Conservation (phyloP, 176 grass and related monocot genomes). For the Puya raimondii region DNA sequence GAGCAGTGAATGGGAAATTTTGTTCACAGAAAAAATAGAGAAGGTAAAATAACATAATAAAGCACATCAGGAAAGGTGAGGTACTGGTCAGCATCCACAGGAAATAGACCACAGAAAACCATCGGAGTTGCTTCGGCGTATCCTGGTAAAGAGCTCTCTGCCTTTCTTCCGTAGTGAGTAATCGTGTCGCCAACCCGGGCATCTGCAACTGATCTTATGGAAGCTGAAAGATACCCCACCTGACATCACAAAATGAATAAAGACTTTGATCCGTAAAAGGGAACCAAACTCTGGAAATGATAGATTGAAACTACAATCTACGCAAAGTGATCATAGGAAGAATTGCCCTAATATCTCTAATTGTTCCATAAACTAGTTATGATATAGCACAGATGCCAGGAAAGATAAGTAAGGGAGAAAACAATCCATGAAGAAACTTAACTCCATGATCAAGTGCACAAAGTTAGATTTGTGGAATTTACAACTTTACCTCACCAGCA, state of each 20-base stretch:
- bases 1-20: neutral
- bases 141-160: constrained; percentile 65
- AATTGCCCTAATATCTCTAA: too few species aligned
- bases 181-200: constrained; percentile 94
- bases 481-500: constrained; percentile 73
- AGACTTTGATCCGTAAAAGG: too few species aligned
- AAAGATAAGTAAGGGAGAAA: neutral
- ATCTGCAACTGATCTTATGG: constrained; percentile 94
- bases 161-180: constrained; percentile 64
- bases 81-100: constrained; percentile 92
- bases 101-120: constrained; percentile 97
- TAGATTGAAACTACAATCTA: too few species aligned
- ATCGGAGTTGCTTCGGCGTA: constrained; percentile 88
- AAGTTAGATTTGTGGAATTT: neutral
- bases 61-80: constrained; percentile 19
- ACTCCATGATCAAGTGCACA: neutral
- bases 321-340: too few species aligned
- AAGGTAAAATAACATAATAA: constrained; percentile 10
- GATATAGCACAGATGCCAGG: neutral
- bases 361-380: neutral
- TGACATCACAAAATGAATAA: constrained; percentile 15
- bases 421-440: neutral
- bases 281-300: too few species aligned
- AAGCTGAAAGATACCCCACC: constrained; percentile 98
- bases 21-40: constrained; percentile 11